These are phyloP conservation scores for Pichia thaimueangensis DNA, from an alignment of 805 yeast genomes.

Conservation along the genomic window DNA sequence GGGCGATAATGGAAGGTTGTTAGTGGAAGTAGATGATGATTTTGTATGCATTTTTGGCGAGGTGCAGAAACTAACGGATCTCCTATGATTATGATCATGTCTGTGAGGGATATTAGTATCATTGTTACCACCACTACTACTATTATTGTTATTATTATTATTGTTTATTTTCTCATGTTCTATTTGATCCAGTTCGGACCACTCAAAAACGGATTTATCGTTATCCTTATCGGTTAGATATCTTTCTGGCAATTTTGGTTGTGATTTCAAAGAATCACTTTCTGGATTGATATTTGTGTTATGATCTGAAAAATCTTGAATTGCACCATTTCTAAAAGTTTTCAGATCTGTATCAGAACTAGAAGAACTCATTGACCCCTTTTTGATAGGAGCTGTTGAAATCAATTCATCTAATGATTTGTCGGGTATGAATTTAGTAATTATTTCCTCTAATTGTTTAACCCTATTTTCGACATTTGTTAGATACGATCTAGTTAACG, in stretches of 20 bases:
- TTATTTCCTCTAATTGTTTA: conserved; percentile 38
- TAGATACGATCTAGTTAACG: conserved; percentile 73
- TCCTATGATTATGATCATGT: too few relatives aligned
- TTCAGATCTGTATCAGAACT: too few relatives aligned
- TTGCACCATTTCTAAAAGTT: too few relatives aligned
- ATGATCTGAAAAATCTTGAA: too few relatives aligned
- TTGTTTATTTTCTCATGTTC: background rate
- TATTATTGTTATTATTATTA: background rate
- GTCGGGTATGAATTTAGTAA: conserved; percentile 39
- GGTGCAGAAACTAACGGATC: too few relatives aligned
- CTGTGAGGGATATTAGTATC: too few relatives aligned
- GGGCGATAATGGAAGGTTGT: conserved; percentile 3
- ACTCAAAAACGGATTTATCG: conserved; percentile 15
- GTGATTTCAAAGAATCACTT: conserved; percentile 18
- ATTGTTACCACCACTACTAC: too few relatives aligned
- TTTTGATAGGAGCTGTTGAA: background rate
- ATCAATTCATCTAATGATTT: conserved; percentile 36
- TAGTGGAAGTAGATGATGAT: too few relatives aligned
- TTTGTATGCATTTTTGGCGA: too few relatives aligned
- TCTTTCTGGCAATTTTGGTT: conserved; percentile 15
- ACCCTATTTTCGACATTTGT: conserved; percentile 66
- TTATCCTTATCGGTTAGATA: conserved; percentile 12
- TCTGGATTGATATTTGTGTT: too few relatives aligned
- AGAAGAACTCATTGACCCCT: too few relatives aligned
- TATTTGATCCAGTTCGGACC: conserved; percentile 16